Percentiles rank a stretch among this genome's conserved stretches.
phyloP scores from a whole-genome alignment of 495 filamentous ascomycete genomes.

The Penicillium dipodomyicola region DNA sequence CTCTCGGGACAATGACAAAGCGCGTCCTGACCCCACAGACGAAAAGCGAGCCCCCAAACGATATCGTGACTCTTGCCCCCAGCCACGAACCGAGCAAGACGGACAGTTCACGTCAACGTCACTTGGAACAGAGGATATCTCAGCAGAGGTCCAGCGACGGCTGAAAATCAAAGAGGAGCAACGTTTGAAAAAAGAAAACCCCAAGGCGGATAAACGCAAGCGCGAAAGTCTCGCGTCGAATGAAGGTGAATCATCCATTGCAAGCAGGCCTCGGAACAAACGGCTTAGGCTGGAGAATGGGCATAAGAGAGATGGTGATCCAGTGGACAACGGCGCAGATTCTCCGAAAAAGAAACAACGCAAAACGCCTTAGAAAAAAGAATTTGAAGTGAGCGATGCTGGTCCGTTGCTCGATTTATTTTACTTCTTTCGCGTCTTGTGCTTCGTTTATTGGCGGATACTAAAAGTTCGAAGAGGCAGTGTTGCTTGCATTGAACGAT shows the following conservation, averaged over 20 bases:
- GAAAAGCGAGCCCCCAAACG: conserved; percentile 22
- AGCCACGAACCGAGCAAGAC: conserved; percentile 19
- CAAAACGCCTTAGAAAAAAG: background rate
- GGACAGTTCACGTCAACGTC: conserved; percentile 20
- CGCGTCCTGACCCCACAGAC: background rate
- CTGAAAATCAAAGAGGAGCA: conserved; percentile 40
- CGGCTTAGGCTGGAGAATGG: conserved; percentile 10
- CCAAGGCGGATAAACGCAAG: conserved; percentile 38
- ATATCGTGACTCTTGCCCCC: conserved; percentile 18
- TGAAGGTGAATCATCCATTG: conserved; percentile 22
- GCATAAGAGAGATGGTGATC: conserved; percentile 9
- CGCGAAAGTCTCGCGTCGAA: conserved; percentile 40
- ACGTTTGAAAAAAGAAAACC: conserved; percentile 28
- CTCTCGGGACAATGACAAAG: conserved; percentile 2
- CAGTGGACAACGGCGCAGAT: background rate
- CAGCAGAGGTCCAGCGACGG: conserved; percentile 43
- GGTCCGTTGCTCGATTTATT: background rate
- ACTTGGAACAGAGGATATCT: conserved; percentile 48
- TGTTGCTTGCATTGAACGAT: background rate
- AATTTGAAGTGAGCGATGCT: background rate
- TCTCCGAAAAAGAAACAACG: conserved; percentile 3
- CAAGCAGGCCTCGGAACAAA: conserved; percentile 27
- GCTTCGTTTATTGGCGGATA: background rate
- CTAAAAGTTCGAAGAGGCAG: background rate
- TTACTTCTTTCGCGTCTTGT: background rate